phyloP scores from a whole-genome alignment of 495 filamentous ascomycete genomes.

The Neurospora africana region DNA sequence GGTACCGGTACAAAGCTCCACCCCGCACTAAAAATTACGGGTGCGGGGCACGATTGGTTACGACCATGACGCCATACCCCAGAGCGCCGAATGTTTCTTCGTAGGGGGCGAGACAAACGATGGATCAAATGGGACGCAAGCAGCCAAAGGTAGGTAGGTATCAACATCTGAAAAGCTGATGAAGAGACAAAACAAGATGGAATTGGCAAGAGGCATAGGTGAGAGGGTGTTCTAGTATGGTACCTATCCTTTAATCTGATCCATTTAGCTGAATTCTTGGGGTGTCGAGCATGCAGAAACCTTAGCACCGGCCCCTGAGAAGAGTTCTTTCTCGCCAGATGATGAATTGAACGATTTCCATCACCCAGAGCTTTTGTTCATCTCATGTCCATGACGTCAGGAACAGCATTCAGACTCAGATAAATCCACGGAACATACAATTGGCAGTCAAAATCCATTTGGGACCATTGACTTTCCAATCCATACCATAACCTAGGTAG shows the following conservation, averaged over 20 bases:
- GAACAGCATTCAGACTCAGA: not conserved
- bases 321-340: not conserved
- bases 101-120: not conserved
- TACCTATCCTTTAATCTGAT: not conserved
- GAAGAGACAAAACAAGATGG: not conserved
- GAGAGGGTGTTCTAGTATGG: not conserved
- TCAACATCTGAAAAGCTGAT: not conserved
- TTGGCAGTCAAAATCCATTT: not conserved
- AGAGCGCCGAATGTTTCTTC: not conserved
- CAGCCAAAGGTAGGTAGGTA: not conserved
- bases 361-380: not conserved
- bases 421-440: not conserved
- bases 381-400: not conserved
- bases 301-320: too few relatives aligned
- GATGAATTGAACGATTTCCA: not conserved
- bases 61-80: constrained; percentile 15
- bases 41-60: constrained; percentile 11
- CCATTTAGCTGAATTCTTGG: not conserved
- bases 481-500: not conserved
- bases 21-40: constrained; percentile 3
- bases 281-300: too few relatives aligned
- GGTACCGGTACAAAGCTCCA: not conserved
- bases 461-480: not conserved
- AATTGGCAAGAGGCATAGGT: not conserved
- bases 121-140: not conserved